phyloP scores from a whole-genome alignment of 225 moss, liverwort and hornwort species.

The Sphagnum contortum region DNA sequence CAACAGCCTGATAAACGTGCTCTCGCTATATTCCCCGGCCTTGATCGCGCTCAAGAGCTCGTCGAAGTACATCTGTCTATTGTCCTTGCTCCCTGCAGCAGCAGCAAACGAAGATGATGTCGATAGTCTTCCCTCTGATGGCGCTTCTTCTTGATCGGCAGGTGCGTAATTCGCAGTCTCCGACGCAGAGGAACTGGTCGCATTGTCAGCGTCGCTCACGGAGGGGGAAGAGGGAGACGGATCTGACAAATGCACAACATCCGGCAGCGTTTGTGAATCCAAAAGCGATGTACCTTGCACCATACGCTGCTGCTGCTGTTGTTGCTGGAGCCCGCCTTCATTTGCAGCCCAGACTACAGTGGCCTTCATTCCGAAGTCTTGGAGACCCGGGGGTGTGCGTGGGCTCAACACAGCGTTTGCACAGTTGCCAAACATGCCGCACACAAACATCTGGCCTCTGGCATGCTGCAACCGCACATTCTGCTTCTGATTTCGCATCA shows the following conservation, averaged over 20 bases:
- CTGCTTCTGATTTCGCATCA: conserved; percentile 49
- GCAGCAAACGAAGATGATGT: conserved; percentile 1
- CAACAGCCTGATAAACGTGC: conserved; percentile 14
- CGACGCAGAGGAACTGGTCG: conserved; percentile 4
- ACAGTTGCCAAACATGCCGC: conserved; percentile 51
- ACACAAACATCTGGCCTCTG: conserved; percentile 50
- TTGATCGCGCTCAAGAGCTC: conserved; percentile 28
- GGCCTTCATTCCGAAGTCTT: conserved; percentile 25
- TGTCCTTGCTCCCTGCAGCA: conserved; percentile 1
- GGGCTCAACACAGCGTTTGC: conserved; percentile 49
- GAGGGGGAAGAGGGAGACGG: conserved; percentile 19
- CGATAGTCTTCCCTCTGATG: conserved; percentile 24
- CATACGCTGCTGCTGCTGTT: not conserved
- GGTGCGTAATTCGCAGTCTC: conserved; percentile 13
- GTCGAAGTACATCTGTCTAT: conserved; percentile 21
- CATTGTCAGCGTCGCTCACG: conserved; percentile 17
- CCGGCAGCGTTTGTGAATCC: conserved; percentile 17
- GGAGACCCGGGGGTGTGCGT: conserved; percentile 27
- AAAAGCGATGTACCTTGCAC: conserved; percentile 2
- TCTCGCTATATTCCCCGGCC: conserved; percentile 24
- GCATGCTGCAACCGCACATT: conserved; percentile 49
- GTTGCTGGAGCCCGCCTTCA: conserved; percentile 18
- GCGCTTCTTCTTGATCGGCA: conserved; percentile 4
- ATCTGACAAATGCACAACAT: conserved; percentile 7
- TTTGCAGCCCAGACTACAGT: conserved; percentile 31